Conservation (phyloP, 2,329 filamentous ascomycete genomes). For the Aspergillus melleus region DNA sequence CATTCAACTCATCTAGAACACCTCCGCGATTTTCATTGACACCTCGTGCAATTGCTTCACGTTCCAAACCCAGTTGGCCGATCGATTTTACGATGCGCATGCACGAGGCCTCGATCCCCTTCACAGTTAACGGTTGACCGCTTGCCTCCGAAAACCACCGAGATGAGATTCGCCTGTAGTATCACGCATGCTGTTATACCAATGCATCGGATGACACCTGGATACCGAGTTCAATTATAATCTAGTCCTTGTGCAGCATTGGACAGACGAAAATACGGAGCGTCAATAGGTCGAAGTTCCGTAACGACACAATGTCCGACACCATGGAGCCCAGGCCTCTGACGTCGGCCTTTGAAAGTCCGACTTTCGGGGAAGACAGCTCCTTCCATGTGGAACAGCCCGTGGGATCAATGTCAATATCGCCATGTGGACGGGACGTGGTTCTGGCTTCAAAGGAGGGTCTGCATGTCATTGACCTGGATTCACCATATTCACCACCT, state of each 20-base stretch:
- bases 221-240: slow-evolving; percentile 2
- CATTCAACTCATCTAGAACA: neutral
- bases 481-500: slow-evolving; percentile 83
- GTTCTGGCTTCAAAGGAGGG: slow-evolving; percentile 88
- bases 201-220: slow-evolving; percentile 13
- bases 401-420: slow-evolving; percentile 90
- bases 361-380: slow-evolving; percentile 81
- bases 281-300: slow-evolving; percentile 1
- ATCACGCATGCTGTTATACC: slow-evolving; percentile 4
- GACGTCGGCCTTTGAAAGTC: slow-evolving; percentile 71
- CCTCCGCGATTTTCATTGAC: neutral
- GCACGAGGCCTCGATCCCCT: neutral
- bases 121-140: slow-evolving; percentile 9
- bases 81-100: slow-evolving; percentile 15
- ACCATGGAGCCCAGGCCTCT: slow-evolving; percentile 40
- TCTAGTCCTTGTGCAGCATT: slow-evolving; percentile 6
- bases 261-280: slow-evolving; percentile 4
- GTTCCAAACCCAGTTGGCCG: neutral
- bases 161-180: slow-evolving; percentile 17
- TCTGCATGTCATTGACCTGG: slow-evolving; percentile 86
- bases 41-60: slow-evolving; percentile 2
- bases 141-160: slow-evolving; percentile 3
- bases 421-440: slow-evolving; percentile 84
- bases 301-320: slow-evolving; percentile 31
- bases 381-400: slow-evolving; percentile 77